Conservation (phyloP, 345 rosid genomes). For the Reutealis trisperma region DNA sequence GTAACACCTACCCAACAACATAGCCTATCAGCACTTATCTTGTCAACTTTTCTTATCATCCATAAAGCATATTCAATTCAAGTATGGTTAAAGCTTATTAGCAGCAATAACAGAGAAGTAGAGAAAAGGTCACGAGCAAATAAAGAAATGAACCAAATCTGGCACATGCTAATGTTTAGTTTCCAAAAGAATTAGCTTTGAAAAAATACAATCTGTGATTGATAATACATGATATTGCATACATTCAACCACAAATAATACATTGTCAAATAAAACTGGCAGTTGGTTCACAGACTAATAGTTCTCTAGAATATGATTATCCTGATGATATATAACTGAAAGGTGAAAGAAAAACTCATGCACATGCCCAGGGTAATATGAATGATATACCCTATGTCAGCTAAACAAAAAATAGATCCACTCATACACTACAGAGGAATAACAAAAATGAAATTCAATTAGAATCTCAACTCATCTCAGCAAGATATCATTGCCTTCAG, state of each 20-base stretch:
- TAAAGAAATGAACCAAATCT: background rate
- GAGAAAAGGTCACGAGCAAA: background rate
- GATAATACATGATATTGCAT: background rate
- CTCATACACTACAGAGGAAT: background rate
- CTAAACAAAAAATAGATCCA: background rate
- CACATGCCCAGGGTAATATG: background rate
- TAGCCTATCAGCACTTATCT: background rate
- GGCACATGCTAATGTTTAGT: background rate
- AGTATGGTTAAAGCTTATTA: background rate
- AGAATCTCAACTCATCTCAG: background rate
- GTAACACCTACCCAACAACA: background rate
- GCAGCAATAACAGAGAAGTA: background rate
- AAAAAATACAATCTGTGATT: background rate
- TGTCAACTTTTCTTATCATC: background rate
- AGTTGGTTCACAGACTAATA: background rate
- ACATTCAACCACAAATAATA: background rate
- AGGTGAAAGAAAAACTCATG: background rate
- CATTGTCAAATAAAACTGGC: background rate
- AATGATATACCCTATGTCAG: too few species aligned
- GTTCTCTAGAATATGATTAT: background rate
- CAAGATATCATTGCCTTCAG: background rate
- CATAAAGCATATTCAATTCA: background rate
- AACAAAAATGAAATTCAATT: background rate
- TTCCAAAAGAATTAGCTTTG: background rate
- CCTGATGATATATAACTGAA: background rate